Evolutionary conservation across 257 asterid genomes (phyloP), one percentile per base, ranked within the genome.

Genomic region (Coffea canephora): DNA sequence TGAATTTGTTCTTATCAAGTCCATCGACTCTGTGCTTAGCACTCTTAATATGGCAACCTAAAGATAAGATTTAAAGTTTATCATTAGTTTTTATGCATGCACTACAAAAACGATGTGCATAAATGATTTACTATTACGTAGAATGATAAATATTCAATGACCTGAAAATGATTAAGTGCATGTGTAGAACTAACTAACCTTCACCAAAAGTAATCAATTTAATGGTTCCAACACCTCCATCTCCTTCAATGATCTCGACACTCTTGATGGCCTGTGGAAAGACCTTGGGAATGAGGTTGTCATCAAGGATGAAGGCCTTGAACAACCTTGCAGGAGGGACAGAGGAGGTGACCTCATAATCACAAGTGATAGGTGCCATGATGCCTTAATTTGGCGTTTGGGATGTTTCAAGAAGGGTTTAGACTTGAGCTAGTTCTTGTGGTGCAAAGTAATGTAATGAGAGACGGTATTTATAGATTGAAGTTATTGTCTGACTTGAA

Each of bases 181-280:
- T 3, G 27, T 6, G 3, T 64, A 43, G 43, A 39, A 4, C 43
- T 49, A 77, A 8, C 64, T 18, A 79, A 89, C 95, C 91, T 41
- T 86, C 86, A 1, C 86, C 88, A 11, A 82, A 87, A 69, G 85
- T 83, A 78, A 89, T 39, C 27, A 80, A 65, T 68, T 85, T 89
- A 72, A 88, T 21, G 62, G 91, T 82, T 11, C 93, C 95, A 36
- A 68, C 84, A 0, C 90, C 89, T 0, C 93, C 95, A 5, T 87
- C 83, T 16, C 95, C 95, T 57, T 91, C 78, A 0, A 87, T 78
- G 83, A 25, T 86, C 74, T 91, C 86, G 55, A 83, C 77, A 46
- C 84, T 84, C 80, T 87, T 85, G 75, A 91, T 48, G 15, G 85
- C 89, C 31, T 82, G 81, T 3, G 92, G 93, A 69, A 84, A 5